A percentile compares a stretch with the other conserved stretches of the same genome.
Evolutionary conservation across 2,329 filamentous ascomycete species (phyloP).

Genomic region (Neofusicoccum parvum): DNA sequence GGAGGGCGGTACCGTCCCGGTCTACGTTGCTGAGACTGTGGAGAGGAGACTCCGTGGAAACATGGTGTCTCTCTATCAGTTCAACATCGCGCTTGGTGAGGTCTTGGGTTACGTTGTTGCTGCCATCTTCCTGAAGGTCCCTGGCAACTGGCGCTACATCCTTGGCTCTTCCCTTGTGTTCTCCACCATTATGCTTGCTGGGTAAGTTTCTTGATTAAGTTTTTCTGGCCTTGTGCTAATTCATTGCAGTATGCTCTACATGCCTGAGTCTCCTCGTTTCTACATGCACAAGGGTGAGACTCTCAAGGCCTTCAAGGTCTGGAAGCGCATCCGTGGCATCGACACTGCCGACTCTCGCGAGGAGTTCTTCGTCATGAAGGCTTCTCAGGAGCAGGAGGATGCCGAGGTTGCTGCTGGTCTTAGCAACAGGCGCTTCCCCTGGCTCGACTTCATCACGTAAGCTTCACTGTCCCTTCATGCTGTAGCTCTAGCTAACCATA

Average conservation of each 20-base stretch:
- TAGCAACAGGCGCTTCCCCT: conserved; percentile 62
- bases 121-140: conserved; percentile 71
- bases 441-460: conserved; percentile 71
- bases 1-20: conserved; percentile 73
- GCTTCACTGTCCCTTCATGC: too few species aligned
- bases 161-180: conserved; percentile 72
- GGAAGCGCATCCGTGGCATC: conserved; percentile 71
- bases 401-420: conserved; percentile 54
- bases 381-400: conserved; percentile 59
- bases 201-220: conserved; percentile 1
- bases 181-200: conserved; percentile 62
- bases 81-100: conserved; percentile 75
- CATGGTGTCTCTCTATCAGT: conserved; percentile 72
- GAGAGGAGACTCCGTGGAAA: conserved; percentile 69
- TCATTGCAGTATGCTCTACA: conserved; percentile 63
- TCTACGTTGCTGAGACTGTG: conserved; percentile 74
- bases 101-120: conserved; percentile 73
- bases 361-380: conserved; percentile 74
- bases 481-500: too few species aligned
- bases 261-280: conserved; percentile 70
- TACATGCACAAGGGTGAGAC: conserved; percentile 67
- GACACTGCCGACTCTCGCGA: conserved; percentile 60
- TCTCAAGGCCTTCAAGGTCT: conserved; percentile 66
- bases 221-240: not conserved
- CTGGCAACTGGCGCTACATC: conserved; percentile 73